Base-by-base conservation (phyloP, 108 stramenopile species). In the Stephanodiscus triporus region DNA sequence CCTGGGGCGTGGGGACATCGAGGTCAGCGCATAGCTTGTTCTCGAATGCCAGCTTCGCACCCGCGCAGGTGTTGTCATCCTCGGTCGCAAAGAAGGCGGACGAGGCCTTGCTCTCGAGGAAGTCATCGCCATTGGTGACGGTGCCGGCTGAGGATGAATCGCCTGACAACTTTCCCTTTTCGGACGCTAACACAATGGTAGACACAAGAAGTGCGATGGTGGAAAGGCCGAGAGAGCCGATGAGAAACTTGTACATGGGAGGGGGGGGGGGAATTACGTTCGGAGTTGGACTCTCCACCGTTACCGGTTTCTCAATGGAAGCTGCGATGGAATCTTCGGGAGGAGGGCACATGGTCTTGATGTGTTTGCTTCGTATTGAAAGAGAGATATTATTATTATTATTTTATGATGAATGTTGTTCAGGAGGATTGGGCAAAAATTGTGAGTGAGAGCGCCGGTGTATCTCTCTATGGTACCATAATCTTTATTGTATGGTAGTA, bases 1-100 rank as follows among this genome's bases (percentile, higher is more conserved):
- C 78, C 58, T 84, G 84, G 23, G 68, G 68, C 32, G 51, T 42
- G 32, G 65, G 49, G 17, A 69, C 68, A 24, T 68, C 72, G 17
- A 72, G 45, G 22, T 72, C 72, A 14, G 49, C 72, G 64, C 72
- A 72, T 0, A 68, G 72, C 34, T 67, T 68, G 55, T 72, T 72
- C 4, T 47, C 50, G 43, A 72, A 34, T 23, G 66, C 66, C 6
- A 68, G 23, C 47, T 66, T 64, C 16, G 72, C 72, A 4, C 72
- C 72, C 22, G 66, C 48, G 27, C 72, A 72, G 34, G 9, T 14
- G 24, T 72, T 72, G 54, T 66, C 72, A 2, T 27, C 27, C 17
- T 32, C 7, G 13, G 43, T 26, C 51, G 65, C 66, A 42, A 54
- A 68, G 65, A 72, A 66, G 26, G 16, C 17, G 50, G 72, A 72